Percentiles rank a stretch among this genome's conserved stretches.
phyloP scores from a whole-genome alignment of 2,329 filamentous ascomycete genomes.

The Rhynchosporium agropyri region DNA sequence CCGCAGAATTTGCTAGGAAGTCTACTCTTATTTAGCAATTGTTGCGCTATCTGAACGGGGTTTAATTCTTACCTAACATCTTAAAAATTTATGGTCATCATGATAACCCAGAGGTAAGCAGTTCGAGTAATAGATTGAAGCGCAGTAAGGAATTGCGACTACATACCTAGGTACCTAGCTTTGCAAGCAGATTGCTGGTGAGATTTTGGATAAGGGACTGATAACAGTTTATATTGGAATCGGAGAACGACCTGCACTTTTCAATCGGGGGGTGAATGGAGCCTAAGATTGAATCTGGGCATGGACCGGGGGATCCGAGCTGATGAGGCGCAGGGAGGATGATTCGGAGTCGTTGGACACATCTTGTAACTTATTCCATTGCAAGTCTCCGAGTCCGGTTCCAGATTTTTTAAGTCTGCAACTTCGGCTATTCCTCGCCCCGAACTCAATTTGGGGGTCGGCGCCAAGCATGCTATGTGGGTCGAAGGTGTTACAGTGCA shows the following conservation, averaged over 20 bases:
- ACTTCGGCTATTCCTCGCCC: constrained; percentile 25
- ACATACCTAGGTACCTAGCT: constrained; percentile 10
- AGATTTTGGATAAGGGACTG: constrained; percentile 6
- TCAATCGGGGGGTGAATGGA: constrained; percentile 13
- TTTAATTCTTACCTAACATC: constrained; percentile 34
- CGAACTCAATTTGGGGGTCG: neutral
- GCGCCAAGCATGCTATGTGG: constrained; percentile 3
- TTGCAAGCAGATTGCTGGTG: neutral
- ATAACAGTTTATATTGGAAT: constrained; percentile 4
- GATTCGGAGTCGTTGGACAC: constrained; percentile 21
- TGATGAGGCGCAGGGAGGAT: constrained; percentile 3
- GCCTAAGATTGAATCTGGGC: constrained; percentile 1
- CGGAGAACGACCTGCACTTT: constrained; percentile 1
- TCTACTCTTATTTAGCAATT: too few species aligned
- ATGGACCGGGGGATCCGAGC: neutral
- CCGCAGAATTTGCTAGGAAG: constrained; percentile 29
- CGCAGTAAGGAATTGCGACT: neutral
- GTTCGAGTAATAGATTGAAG: neutral
- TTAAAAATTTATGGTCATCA: constrained; percentile 35
- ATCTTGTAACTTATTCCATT: constrained; percentile 27
- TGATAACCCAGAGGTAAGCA: constrained; percentile 20
- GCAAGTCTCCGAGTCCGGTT: constrained; percentile 14
- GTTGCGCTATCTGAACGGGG: too few species aligned
- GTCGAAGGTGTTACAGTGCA: neutral
- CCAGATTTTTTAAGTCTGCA: constrained; percentile 14